Evolutionary conservation across 768 basidiomycete species (phyloP).

Genomic region (Thelephora ganbajun): DNA sequence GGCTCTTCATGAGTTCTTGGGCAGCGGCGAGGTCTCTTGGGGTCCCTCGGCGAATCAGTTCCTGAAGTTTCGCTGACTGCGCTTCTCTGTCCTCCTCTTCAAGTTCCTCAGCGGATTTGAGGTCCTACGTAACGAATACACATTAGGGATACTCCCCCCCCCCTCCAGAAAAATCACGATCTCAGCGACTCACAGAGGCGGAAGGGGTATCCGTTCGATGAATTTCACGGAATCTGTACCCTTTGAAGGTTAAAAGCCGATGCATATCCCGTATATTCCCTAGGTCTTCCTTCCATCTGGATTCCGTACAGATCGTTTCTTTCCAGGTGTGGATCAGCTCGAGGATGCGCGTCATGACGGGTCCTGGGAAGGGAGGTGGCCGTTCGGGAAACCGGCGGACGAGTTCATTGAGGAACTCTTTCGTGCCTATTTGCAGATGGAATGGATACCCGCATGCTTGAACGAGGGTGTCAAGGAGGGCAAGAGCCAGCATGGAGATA

Average conservation of each 20-base stretch:
- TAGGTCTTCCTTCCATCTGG: conserved; percentile 91
- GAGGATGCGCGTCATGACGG: conserved; percentile 88
- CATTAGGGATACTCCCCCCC: neutral
- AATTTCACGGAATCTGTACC: conserved; percentile 60
- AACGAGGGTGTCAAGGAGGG: conserved; percentile 82
- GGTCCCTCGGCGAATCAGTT: conserved; percentile 90
- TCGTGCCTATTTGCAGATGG: conserved; percentile 92
- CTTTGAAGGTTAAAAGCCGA: conserved; percentile 85
- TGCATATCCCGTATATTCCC: conserved; percentile 99
- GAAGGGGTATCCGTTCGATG: conserved; percentile 16
- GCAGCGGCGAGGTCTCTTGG: conserved; percentile 91
- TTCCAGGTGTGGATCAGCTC: conserved; percentile 93
- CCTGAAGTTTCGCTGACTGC: conserved; percentile 96
- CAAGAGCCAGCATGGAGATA: conserved; percentile 72
- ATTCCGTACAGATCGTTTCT: conserved; percentile 77
- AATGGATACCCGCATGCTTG: conserved; percentile 95
- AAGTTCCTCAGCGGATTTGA: conserved; percentile 92
- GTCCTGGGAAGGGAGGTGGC: conserved; percentile 87
- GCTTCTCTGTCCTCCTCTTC: conserved; percentile 92
- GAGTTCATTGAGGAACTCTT: conserved; percentile 97
- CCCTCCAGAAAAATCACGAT: neutral
- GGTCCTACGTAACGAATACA: conserved; percentile 32
- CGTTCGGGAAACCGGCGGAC: conserved; percentile 96
- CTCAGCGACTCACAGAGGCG: conserved; percentile 26
- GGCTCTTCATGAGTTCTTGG: conserved; percentile 92